These are phyloP conservation scores for Neophaeococcomyces mojaviensis DNA, from an alignment of 2,329 filamentous ascomycete species.

Conservation along the genomic window DNA sequence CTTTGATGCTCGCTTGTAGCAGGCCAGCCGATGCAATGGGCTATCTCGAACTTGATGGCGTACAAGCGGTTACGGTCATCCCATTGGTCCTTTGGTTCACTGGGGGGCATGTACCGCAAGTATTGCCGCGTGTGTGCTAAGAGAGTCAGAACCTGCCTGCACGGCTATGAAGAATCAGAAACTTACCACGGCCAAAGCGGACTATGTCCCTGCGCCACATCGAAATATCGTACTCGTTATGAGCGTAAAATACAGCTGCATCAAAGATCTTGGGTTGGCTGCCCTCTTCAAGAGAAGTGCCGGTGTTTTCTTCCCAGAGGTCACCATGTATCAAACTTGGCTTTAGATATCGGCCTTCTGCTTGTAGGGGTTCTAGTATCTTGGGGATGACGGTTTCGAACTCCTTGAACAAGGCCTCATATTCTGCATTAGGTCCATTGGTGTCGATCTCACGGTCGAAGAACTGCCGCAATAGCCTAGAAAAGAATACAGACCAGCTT, in stretches of 20 bases:
- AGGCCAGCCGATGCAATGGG: slow-evolving; percentile 11
- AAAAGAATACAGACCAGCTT: slow-evolving; percentile 36
- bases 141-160: too few relatives aligned
- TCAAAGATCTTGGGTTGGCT: slow-evolving; percentile 32
- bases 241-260: slow-evolving; percentile 32
- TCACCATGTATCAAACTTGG: slow-evolving; percentile 34
- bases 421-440: slow-evolving; percentile 28
- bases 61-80: slow-evolving; percentile 21
- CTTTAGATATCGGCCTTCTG: slow-evolving; percentile 24
- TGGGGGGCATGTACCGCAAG: slow-evolving; percentile 11
- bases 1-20: too few relatives aligned
- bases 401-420: slow-evolving; percentile 21
- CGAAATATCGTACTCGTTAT: slow-evolving; percentile 29
- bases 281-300: slow-evolving; percentile 26
- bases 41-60: slow-evolving; percentile 14
- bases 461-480: slow-evolving; percentile 26
- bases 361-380: slow-evolving; percentile 22
- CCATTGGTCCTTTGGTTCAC: slow-evolving; percentile 17
- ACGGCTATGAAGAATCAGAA: too few relatives aligned
- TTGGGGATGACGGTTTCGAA: slow-evolving; percentile 28
- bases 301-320: slow-evolving; percentile 37
- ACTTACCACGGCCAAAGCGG: too few relatives aligned
- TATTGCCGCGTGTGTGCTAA: slow-evolving; percentile 14
- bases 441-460: slow-evolving; percentile 25
- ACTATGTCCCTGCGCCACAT: slow-evolving; percentile 14